phyloP scores from a whole-genome alignment of 2,329 filamentous ascomycete species.

The Fusarium nelsonii region DNA sequence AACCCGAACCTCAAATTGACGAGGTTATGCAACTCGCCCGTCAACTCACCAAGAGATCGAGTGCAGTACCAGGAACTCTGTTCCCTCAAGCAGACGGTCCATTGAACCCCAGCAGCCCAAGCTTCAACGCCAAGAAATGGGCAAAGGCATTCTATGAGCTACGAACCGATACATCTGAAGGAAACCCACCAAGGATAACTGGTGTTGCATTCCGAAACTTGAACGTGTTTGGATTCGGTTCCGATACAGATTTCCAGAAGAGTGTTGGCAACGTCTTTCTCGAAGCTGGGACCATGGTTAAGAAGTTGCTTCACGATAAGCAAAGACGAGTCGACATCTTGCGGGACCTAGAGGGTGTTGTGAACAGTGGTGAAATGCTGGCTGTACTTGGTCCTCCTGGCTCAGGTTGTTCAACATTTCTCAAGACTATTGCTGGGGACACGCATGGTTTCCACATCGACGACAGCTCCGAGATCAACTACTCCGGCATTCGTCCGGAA shows the following conservation, averaged over 20 bases:
- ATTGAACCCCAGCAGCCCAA: constrained; percentile 56
- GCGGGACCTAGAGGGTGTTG: constrained; percentile 71
- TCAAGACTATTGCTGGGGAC: constrained; percentile 84
- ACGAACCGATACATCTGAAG: constrained; percentile 43
- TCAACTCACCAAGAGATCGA: constrained; percentile 46
- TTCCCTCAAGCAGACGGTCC: constrained; percentile 46
- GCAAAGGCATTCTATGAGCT: constrained; percentile 54
- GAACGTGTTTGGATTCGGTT: constrained; percentile 48
- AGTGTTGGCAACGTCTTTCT: constrained; percentile 47
- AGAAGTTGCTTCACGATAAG: constrained; percentile 53
- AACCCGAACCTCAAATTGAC: constrained; percentile 22
- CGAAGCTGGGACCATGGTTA: constrained; percentile 33
- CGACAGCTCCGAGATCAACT: constrained; percentile 77
- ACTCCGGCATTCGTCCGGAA: constrained; percentile 73
- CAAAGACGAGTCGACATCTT: constrained; percentile 73
- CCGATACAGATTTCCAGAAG: constrained; percentile 49
- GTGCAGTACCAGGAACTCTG: constrained; percentile 43
- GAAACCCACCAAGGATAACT: constrained; percentile 46
- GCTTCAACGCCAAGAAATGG: constrained; percentile 60
- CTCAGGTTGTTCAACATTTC: constrained; percentile 80
- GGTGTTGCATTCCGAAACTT: constrained; percentile 48
- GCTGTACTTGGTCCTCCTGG: constrained; percentile 77
- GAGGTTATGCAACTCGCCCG: constrained; percentile 49
- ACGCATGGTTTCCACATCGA: constrained; percentile 81
- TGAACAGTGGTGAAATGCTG: constrained; percentile 77